phyloP scores from a whole-genome alignment of 805 yeast species.

The Candida takata region DNA sequence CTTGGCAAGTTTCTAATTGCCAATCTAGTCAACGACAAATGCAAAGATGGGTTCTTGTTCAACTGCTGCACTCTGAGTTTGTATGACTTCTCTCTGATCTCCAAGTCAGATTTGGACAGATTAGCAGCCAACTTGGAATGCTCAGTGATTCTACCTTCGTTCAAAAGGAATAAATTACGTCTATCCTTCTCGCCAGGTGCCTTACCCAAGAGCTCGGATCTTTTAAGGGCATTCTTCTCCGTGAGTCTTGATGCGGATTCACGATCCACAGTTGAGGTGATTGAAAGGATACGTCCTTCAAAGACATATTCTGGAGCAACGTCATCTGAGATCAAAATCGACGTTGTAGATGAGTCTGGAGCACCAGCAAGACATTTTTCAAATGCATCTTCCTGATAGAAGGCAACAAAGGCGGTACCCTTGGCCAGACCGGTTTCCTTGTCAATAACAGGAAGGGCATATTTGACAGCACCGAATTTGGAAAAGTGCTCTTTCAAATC shows the following conservation, averaged over 20 bases:
- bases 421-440: constrained; percentile 77
- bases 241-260: constrained; percentile 71
- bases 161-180: constrained; percentile 77
- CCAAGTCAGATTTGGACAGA: constrained; percentile 68
- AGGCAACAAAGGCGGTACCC: constrained; percentile 95
- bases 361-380: constrained; percentile 68
- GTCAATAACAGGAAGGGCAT: constrained; percentile 91
- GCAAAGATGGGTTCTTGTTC: constrained; percentile 84
- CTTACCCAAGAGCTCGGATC: constrained; percentile 75
- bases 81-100: constrained; percentile 81
- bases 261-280: constrained; percentile 81
- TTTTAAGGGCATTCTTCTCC: constrained; percentile 62
- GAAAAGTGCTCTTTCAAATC: constrained; percentile 67
- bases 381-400: constrained; percentile 53
- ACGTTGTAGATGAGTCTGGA: constrained; percentile 58
- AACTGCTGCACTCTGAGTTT: constrained; percentile 83
- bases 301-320: constrained; percentile 83
- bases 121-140: constrained; percentile 71
- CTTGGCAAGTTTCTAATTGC: constrained; percentile 94
- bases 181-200: constrained; percentile 74
- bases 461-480: constrained; percentile 80
- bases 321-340: constrained; percentile 84
- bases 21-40: constrained; percentile 87
- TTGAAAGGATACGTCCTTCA: constrained; percentile 84
- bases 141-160: constrained; percentile 87